phyloP scores from a whole-genome alignment of 805 yeast genomes.

The Metschnikowia lachancei region DNA sequence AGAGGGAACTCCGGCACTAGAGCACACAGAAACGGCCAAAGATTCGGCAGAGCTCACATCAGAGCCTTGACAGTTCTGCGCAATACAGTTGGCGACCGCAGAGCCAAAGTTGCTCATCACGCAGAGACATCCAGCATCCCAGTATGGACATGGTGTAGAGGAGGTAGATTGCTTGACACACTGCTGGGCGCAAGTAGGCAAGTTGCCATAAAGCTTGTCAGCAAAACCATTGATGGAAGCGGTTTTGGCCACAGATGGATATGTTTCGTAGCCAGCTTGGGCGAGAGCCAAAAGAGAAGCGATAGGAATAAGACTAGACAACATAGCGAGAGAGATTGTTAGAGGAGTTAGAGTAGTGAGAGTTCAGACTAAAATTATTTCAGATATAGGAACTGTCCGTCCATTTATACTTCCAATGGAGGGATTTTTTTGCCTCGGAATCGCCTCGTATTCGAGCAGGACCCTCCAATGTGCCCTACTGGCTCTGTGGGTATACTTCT shows the following conservation, averaged over 20 bases:
- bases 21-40: constrained; percentile 34
- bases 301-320: constrained; percentile 14
- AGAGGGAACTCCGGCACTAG: constrained; percentile 33
- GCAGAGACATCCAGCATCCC: constrained; percentile 48
- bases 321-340: constrained; percentile 13
- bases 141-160: constrained; percentile 43
- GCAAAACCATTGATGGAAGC: constrained; percentile 45
- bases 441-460: background rate
- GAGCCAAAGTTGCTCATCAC: constrained; percentile 38
- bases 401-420: background rate
- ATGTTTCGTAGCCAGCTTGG: constrained; percentile 26
- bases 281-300: constrained; percentile 21
- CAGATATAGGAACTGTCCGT: background rate
- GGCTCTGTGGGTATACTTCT: background rate
- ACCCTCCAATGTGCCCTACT: background rate
- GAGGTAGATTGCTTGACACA: constrained; percentile 35
- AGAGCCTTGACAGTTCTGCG: constrained; percentile 25
- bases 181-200: constrained; percentile 37
- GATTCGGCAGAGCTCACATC: constrained; percentile 30
- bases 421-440: no score
- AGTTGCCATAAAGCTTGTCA: constrained; percentile 31
- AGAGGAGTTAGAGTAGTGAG: background rate
- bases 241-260: constrained; percentile 37
- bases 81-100: constrained; percentile 35
- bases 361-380: background rate